phyloP scores from a whole-genome alignment of 495 filamentous ascomycete species.

The Niebla homalea region DNA sequence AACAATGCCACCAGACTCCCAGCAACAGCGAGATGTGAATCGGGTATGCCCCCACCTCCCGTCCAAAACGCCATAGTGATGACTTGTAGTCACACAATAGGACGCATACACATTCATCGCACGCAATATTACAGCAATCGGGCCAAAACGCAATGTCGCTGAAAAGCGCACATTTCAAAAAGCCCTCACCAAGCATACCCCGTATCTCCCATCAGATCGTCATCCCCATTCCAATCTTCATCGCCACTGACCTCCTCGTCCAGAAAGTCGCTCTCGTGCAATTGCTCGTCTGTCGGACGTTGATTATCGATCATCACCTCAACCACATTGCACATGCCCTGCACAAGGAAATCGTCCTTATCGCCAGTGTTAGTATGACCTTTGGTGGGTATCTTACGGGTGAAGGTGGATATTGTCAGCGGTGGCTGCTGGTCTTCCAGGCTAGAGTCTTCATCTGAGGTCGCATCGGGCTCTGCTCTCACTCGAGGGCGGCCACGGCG shows the following conservation, averaged over 20 bases:
- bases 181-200: constrained; percentile 28
- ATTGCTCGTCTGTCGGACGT: constrained; percentile 59
- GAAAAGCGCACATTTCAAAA: not conserved
- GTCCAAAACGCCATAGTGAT: not conserved
- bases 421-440: constrained; percentile 9
- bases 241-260: constrained; percentile 57
- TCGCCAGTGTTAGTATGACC: not conserved
- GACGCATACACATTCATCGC: not conserved
- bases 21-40: too few relatives aligned
- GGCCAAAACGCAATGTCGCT: not conserved
- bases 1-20: too few relatives aligned
- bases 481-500: constrained; percentile 1
- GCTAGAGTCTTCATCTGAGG: constrained; percentile 16
- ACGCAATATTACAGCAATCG: not conserved
- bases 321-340: constrained; percentile 73
- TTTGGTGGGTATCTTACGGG: not conserved
- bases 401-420: not conserved
- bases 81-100: not conserved
- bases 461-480: constrained; percentile 2
- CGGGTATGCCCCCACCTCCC: not conserved
- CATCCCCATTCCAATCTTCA: constrained; percentile 65
- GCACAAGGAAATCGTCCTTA: constrained; percentile 30
- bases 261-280: constrained; percentile 66
- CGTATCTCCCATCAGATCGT: constrained; percentile 21
- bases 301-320: constrained; percentile 71